Conservation (phyloP, 768 basidiomycete genomes). For the Boletellus emodensis region DNA sequence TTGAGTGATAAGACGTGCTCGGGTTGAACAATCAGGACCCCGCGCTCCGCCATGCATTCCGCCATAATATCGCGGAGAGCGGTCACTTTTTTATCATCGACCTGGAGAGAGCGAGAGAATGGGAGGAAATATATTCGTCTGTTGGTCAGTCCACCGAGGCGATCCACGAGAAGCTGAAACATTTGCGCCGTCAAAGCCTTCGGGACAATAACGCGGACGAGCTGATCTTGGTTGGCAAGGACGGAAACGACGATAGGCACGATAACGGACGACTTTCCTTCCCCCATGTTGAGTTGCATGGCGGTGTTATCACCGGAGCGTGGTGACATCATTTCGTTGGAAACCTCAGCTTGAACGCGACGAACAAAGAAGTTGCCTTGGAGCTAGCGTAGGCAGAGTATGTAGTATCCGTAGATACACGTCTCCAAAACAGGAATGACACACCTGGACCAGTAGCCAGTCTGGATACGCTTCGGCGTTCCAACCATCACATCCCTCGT, state of each 20-base stretch:
- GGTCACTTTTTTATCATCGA: constrained; percentile 18
- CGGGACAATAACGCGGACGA: constrained; percentile 48
- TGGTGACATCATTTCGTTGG: constrained; percentile 46
- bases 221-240: constrained; percentile 40
- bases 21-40: constrained; percentile 44
- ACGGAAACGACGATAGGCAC: constrained; percentile 40
- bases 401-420: background rate
- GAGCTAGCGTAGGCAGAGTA: constrained; percentile 29
- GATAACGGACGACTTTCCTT: constrained; percentile 50
- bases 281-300: constrained; percentile 56
- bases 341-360: constrained; percentile 39
- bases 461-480: background rate
- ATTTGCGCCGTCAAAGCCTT: constrained; percentile 43
- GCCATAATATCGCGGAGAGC: constrained; percentile 3
- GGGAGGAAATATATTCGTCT: constrained; percentile 45
- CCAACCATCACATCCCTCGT: background rate
- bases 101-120: constrained; percentile 38
- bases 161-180: constrained; percentile 42
- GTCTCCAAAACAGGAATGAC: background rate
- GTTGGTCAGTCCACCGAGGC: constrained; percentile 42
- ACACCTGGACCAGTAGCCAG: background rate
- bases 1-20: constrained; percentile 49
- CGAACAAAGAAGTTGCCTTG: constrained; percentile 43
- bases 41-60: constrained; percentile 35
- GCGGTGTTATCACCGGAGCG: constrained; percentile 32